These are phyloP conservation scores for Aspergillus hancockii DNA, from an alignment of 495 filamentous ascomycete genomes.

Conservation along the genomic window DNA sequence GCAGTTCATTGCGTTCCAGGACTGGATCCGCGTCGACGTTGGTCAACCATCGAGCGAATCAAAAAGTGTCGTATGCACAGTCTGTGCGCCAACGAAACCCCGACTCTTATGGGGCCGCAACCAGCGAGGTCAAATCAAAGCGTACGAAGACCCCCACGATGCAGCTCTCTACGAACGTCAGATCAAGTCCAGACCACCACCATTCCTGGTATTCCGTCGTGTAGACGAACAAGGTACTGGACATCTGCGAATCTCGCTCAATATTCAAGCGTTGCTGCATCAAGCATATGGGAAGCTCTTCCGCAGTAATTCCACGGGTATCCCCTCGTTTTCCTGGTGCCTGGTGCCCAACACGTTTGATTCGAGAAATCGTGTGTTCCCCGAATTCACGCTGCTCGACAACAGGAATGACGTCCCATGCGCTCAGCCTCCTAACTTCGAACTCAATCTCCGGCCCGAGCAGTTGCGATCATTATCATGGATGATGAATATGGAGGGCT, in stretches of 20 bases:
- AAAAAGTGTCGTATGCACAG: slow-evolving; percentile 21
- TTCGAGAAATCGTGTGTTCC: slow-evolving; percentile 28
- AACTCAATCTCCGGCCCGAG: slow-evolving; percentile 45
- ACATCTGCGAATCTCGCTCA: slow-evolving; percentile 50
- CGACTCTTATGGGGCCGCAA: slow-evolving; percentile 40
- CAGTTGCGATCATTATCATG: slow-evolving; percentile 63
- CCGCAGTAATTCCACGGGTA: slow-evolving; percentile 11
- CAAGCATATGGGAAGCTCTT: slow-evolving; percentile 47
- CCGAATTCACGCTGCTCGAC: slow-evolving; percentile 40
- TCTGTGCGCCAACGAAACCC: slow-evolving; percentile 48
- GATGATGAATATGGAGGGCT: slow-evolving; percentile 65
- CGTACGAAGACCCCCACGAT: slow-evolving; percentile 48
- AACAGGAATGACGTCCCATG: slow-evolving; percentile 44
- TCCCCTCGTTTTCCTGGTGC: slow-evolving; percentile 46
- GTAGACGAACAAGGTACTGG: slow-evolving; percentile 30
- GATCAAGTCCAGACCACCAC: slow-evolving; percentile 47
- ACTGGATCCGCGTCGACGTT: slow-evolving; percentile 28
- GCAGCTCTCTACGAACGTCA: slow-evolving; percentile 49
- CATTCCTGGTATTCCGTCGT: slow-evolving; percentile 46
- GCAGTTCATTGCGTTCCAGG: slow-evolving; percentile 17
- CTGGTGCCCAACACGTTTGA: slow-evolving; percentile 49
- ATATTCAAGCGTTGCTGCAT: slow-evolving; percentile 58
- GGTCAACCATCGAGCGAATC: neutral
- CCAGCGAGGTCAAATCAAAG: slow-evolving; percentile 21
- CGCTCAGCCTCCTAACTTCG: slow-evolving; percentile 42